Base-by-base conservation (phyloP, 1,284 basidiomycete genomes). In the Rhizopogon parksii region DNA sequence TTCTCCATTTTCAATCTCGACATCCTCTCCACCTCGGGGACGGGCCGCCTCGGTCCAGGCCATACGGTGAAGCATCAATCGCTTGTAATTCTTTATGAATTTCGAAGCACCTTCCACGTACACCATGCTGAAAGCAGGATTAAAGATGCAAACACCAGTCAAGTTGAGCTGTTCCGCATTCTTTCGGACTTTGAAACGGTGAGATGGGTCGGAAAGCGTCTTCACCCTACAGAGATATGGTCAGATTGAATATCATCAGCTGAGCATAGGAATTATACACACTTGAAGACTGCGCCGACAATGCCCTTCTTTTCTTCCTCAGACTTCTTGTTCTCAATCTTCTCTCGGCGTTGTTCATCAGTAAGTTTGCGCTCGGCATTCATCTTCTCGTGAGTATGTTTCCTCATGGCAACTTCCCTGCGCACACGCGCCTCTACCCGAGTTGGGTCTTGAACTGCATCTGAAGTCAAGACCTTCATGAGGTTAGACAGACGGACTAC, bases 391-490 rank as follows among this genome's bases (percentile, higher is more conserved):
- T 99, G 96, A 24, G 75, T 78, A 58, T 93, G 84, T 60, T 87
- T 87, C 50, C 96, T 80, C 71, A 88, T 88, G 0, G 91, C 89
- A 32, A 99, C 95, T 68, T 99, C 95, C 43, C 91, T 78, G 36
- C 93, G 77, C 5, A 99, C 95, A 42, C 90, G 83, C 4, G 95
- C 95, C 69, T 99, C 96, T 11, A 99, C 91, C 57, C 95, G 88
- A 2, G 96, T 99, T 1, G 96, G 92, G 66, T 99, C 96, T 74
- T 94, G 90, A 9, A 98, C 87, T 0, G 94, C 95, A 65, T 98
- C 95, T 8, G 91, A 91, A 0, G 95, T 96, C 36, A 99, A 76
- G 11, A 99, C 96, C 64, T 94, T 94, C 95, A 99, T 98, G 64
- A 99, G 72, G 69, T 99, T 99, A 40, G 90, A 83, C 52, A 99